Base-by-base conservation (phyloP, 208 protist species). In the Wallacemonas sp. region DNA sequence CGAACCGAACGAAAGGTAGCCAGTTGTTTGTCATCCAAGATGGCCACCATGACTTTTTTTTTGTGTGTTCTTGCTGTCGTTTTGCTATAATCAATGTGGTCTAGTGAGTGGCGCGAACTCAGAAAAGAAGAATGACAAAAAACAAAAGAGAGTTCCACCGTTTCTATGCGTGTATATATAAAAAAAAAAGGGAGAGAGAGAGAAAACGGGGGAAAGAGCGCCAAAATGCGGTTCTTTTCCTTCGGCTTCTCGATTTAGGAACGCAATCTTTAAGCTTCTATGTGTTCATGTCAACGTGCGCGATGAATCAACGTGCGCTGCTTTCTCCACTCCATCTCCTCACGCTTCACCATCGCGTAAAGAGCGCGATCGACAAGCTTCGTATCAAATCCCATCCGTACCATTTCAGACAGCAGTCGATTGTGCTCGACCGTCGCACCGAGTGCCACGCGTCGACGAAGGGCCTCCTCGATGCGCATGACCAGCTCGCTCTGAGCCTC, bases 251-350 rank as follows among this genome's bases (percentile, higher is more conserved):
- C n/a, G n/a, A n/a, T n/a, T n/a, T n/a, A n/a, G n/a, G n/a, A n/a
- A n/a, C n/a, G n/a, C n/a, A n/a, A n/a, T n/a, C n/a, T n/a, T n/a
- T n/a, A n/a, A n/a, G n/a, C n/a, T 34, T 46, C 51, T 42, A 24
- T 59, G 22, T 67, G 2, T 60, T 21, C 15, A 9, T 4, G n/a
- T 80, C 61, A 93, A n/a, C 86, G 80, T 11, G 80, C 63, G 45
- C 90, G 79, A 62, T 92, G 77, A 62, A 96, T 71, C 19, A 92
- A 70, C 1, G 86, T 86, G 30, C 90, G 90, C 73, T 96, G 90
- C 72, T 91, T 93, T n/a, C 90, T 79, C 87, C 87, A 96, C 74
- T 92, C 87, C 45, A 96, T 55, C 61, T 96, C 90, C 45, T 94
- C 87, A 1, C 90, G 87, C 62, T 82, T 79, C 67, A 93, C 78